Percentiles rank a stretch among this genome's conserved stretches.
These are phyloP conservation scores for Elsinoe ampelina DNA, from an alignment of 2,329 filamentous ascomycete genomes.

Conservation along the genomic window DNA sequence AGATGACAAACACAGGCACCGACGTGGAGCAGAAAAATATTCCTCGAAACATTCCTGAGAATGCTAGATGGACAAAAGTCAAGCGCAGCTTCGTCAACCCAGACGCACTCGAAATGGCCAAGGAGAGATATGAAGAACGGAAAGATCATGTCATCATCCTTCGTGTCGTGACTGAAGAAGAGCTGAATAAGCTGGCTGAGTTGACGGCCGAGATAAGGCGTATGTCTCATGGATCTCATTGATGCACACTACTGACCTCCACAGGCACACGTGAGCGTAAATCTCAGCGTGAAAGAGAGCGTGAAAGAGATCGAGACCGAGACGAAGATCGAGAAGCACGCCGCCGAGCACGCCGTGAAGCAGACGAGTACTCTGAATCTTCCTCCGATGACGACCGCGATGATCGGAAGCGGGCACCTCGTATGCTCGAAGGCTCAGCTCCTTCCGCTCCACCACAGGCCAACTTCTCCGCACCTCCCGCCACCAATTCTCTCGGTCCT, in stretches of 20 bases:
- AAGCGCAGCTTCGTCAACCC: slow-evolving; percentile 82
- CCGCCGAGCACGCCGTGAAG: slow-evolving; percentile 18
- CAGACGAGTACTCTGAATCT: slow-evolving; percentile 28
- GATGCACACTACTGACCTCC: slow-evolving; percentile 19
- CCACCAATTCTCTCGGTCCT: neutral
- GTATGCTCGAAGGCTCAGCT: slow-evolving; percentile 26
- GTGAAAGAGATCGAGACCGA: slow-evolving; percentile 22
- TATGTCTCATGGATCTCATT: slow-evolving; percentile 16
- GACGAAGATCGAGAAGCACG: slow-evolving; percentile 16
- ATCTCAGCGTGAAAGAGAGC: slow-evolving; percentile 18
- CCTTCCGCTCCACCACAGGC: neutral
- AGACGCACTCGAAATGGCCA: slow-evolving; percentile 72
- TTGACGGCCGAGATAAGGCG: slow-evolving; percentile 72
- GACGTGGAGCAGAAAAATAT: slow-evolving; percentile 2
- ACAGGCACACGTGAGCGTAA: slow-evolving; percentile 17
- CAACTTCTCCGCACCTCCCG: neutral
- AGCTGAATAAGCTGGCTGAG: slow-evolving; percentile 78
- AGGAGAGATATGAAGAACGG: slow-evolving; percentile 86
- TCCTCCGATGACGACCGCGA: slow-evolving; percentile 25
- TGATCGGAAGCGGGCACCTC: slow-evolving; percentile 22
- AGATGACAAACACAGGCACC: neutral
- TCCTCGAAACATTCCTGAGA: slow-evolving; percentile 40
- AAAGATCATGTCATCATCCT: slow-evolving; percentile 90
- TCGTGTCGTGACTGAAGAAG: slow-evolving; percentile 74
- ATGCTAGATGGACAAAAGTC: slow-evolving; percentile 89